Evolutionary conservation across 2,329 filamentous ascomycete genomes (phyloP), one percentile per base, ranked within the genome.

Genomic region (Penicillium sclerotiorum): DNA sequence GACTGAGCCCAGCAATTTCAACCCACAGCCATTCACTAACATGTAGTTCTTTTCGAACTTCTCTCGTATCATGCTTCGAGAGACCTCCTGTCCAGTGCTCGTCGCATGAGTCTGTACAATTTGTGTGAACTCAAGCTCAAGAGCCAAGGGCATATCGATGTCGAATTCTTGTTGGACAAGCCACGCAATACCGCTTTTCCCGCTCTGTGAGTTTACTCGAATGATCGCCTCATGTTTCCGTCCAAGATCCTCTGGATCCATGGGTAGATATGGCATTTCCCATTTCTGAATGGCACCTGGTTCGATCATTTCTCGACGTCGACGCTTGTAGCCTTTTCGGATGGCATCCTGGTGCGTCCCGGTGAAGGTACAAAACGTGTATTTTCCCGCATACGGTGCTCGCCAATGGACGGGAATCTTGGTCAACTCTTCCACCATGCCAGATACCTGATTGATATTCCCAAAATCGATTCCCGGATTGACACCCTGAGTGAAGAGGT

Each of bases 341-440:
- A 96, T 95, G 40, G 91, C 91, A 65, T 96, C 90, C 72, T 96
- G 90, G 69, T 96, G 91, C 11, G 85, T 89, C 43, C 92, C 92
- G 57, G 85, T 90, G 74, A 95, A 96, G 23, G 92, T 90, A 66
- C 87, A 92, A 18, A 92, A 87, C 15, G 95, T 90, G 56, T 95
- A 81, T 60, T 89, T 87, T 20, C 90, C 91, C 38, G 88, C 90
- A 63, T 96, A 96, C 0, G 91, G 91, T 37, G 89, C 88, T 55
- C 91, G 84, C 23, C 86, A 85, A 1, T 17, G n/a, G 8, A 35
- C n/a, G n/a, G 32, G 32, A 4, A 35, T n/a, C n/a, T 15, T 15
- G 9, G 32, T 35, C 5, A 35, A n/a, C 13, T 35, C n/a, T 18
- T 35, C 32, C 8, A n/a, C 12, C n/a, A 35, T 15, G 12, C 5